Base-by-base conservation (phyloP, 306 rosid species). In the Quercus engelmannii region DNA sequence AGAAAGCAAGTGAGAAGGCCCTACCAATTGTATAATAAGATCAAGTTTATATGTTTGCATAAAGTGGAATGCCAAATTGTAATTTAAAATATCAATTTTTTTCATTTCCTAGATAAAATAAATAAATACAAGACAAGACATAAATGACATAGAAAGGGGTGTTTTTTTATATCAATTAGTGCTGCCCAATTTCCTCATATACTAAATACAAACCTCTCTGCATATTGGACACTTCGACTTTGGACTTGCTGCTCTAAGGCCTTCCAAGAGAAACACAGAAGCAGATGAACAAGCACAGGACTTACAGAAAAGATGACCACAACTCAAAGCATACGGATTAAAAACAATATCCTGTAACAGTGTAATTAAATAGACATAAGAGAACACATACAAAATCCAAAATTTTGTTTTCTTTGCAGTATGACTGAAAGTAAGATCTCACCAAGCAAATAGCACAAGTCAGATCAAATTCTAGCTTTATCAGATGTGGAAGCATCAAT, bases 401-500 rank as follows among this genome's bases (percentile, higher is more conserved):
- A 82, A 78, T n/a, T 7, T 21, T 41, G 10, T 68, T 51, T 67
- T 74, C 18, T 58, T 54, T 55, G 23, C 70, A 23, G 38, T 31
- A 18, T 23, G 79, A 62, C 70, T 69, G 65, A 57, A 71, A 63
- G 75, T 28, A 70, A 80, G 77, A 84, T 58, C 89, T 88, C 88
- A 94, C 98, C 97, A 94, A 84, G 83, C 98, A 94, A 81, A 94
- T 83, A 63, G 97, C 97, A 82, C 98, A 94, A 74, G 83, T 92
- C 64, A 94, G 91, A 88, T 87, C 85, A 77, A 86, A 91, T 76
- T 92, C 92, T 5, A 92, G 86, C 76, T 87, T 91, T 28, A 86
- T 80, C 76, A 92, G 89, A 86, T 88, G 89, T 0, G 94, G 92
- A 83, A 94, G 97, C 73, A 72, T 55, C 90, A 94, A 85, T 11